Percentiles rank a stretch among this genome's conserved stretches.
phyloP scores from a whole-genome alignment of 163 green algal species.

The Prototheca wickerhamii region DNA sequence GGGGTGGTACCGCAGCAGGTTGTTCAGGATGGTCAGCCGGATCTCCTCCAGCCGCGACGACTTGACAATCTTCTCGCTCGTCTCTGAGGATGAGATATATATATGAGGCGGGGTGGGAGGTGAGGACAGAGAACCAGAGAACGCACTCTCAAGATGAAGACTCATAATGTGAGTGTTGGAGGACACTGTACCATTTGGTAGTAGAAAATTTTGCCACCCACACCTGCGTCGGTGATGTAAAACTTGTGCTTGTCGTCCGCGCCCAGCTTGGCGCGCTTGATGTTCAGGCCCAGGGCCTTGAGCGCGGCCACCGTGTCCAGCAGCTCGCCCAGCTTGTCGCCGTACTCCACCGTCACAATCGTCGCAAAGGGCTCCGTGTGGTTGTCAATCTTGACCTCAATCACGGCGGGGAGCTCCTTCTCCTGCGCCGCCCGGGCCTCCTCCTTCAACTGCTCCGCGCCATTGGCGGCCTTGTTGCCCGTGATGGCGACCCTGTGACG shows the following conservation, averaged over 20 bases:
- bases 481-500: background rate
- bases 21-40: constrained; percentile 77
- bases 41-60: constrained; percentile 81
- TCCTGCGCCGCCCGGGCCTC: background rate
- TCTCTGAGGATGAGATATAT: constrained; percentile 20
- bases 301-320: constrained; percentile 81
- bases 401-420: background rate
- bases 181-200: background rate
- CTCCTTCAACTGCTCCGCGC: background rate
- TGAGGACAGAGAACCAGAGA: background rate
- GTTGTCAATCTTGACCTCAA: constrained; percentile 89
- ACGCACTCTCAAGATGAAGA: background rate
- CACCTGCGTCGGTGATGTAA: constrained; percentile 72
- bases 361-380: constrained; percentile 77
- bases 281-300: constrained; percentile 86
- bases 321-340: constrained; percentile 74
- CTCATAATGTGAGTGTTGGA: background rate
- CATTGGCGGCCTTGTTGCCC: background rate
- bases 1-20: constrained; percentile 70
- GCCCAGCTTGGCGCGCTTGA: constrained; percentile 72
- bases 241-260: constrained; percentile 55
- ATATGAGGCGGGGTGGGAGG: background rate
- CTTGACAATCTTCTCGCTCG: constrained; percentile 71
- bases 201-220: background rate
- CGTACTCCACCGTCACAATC: constrained; percentile 75